Conservation (phyloP, 140 eudicot genomes). For the Cichorium intybus region DNA sequence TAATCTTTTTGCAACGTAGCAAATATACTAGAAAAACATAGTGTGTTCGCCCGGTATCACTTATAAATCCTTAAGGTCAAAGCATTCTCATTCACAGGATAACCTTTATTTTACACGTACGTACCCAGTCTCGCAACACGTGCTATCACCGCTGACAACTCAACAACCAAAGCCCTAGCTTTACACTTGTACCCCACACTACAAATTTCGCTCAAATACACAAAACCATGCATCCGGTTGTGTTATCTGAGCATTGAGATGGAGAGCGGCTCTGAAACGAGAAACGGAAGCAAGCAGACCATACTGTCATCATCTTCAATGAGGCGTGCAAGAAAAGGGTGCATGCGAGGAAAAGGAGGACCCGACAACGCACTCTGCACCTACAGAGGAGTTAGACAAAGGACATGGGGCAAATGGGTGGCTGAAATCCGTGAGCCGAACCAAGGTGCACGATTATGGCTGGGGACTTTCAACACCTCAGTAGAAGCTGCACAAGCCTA, state of each 20-base stretch:
- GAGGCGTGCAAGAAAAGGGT: not conserved
- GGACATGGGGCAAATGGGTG: not conserved
- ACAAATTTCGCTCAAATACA: not conserved
- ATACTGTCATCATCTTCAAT: not conserved
- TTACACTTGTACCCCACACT: not conserved
- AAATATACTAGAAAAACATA: too few species aligned
- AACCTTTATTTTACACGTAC: not conserved
- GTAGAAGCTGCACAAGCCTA: not conserved
- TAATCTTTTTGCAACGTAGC: too few species aligned
- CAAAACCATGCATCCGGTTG: not conserved
- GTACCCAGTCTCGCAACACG: not conserved
- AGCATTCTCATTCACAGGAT: not conserved
- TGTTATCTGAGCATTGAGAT: not conserved
- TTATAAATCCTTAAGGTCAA: not conserved
- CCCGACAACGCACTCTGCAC: not conserved
- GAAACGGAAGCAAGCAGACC: not conserved
- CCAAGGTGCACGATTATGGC: not conserved
- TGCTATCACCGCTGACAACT: not conserved
- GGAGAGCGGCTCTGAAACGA: not conserved
- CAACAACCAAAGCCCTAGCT: not conserved
- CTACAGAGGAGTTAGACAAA: not conserved
- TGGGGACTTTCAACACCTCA: not conserved
- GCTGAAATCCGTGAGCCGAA: not conserved
- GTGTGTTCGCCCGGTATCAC: too few species aligned
- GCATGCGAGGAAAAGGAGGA: not conserved